Evolutionary conservation across 352 stramenopile genomes (phyloP).

Genomic region (Phytophthora pseudosyringae): DNA sequence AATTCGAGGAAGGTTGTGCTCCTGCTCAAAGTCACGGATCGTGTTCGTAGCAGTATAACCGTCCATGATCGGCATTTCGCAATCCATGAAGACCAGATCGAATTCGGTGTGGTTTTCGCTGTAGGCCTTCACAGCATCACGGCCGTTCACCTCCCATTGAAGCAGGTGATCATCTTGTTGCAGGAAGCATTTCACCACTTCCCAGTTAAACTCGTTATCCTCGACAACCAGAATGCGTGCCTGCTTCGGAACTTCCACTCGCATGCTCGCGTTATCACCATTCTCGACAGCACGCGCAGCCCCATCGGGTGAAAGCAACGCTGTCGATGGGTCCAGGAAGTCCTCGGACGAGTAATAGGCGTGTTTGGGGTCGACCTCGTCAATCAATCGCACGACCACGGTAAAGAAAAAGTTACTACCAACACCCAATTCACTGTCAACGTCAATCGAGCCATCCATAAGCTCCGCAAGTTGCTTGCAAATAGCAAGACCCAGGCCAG

Average conservation of each 20-base stretch:
- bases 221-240: slow-evolving; percentile 68
- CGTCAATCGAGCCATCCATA: slow-evolving; percentile 85
- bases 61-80: slow-evolving; percentile 83
- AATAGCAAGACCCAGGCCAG: slow-evolving; percentile 81
- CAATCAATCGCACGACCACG: slow-evolving; percentile 62
- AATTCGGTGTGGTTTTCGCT: slow-evolving; percentile 51
- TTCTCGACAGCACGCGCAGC: slow-evolving; percentile 39
- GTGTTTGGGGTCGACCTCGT: slow-evolving; percentile 47
- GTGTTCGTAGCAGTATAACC: slow-evolving; percentile 61
- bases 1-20: slow-evolving; percentile 54
- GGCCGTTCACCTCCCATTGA: slow-evolving; percentile 69
- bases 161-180: slow-evolving; percentile 67
- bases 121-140: slow-evolving; percentile 62
- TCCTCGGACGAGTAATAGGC: slow-evolving; percentile 56
- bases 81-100: slow-evolving; percentile 78
- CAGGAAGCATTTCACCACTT: slow-evolving; percentile 74
- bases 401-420: slow-evolving; percentile 86
- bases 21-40: slow-evolving; percentile 60
- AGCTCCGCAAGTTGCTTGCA: slow-evolving; percentile 87
- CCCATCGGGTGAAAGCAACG: slow-evolving; percentile 20
- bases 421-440: slow-evolving; percentile 72
- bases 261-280: slow-evolving; percentile 24
- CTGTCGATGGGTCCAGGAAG: slow-evolving; percentile 41
- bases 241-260: slow-evolving; percentile 42
- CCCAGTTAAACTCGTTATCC: slow-evolving; percentile 80